Conservation (phyloP, 805 yeast species). For the Spathaspora passalidarum region DNA sequence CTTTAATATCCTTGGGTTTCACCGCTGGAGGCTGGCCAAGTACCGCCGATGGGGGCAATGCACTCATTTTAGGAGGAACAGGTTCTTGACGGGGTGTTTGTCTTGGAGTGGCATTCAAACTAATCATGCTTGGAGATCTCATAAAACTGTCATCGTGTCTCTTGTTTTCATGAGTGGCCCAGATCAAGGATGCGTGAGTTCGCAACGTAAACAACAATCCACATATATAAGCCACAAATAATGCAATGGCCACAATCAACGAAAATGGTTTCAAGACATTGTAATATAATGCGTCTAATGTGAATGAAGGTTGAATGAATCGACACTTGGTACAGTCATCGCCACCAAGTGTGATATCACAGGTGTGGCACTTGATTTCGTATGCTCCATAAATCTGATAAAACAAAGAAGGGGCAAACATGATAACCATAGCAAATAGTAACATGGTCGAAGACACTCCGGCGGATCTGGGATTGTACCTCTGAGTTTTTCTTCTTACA, state of each 20-base stretch:
- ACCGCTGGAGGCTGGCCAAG: not conserved
- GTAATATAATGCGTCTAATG: conserved; percentile 63
- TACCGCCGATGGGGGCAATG: conserved; percentile 15
- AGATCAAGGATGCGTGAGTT: conserved; percentile 94
- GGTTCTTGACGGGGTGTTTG: conserved; percentile 10
- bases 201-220: conserved; percentile 91
- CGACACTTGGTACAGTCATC: conserved; percentile 67
- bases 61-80: conserved; percentile 3
- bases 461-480: conserved; percentile 94
- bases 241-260: conserved; percentile 69
- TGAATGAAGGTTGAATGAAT: conserved; percentile 72
- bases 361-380: conserved; percentile 66
- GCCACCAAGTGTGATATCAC: conserved; percentile 25
- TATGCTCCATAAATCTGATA: conserved; percentile 89
- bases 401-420: conserved; percentile 88
- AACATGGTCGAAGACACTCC: conserved; percentile 97
- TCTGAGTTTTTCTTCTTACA: conserved; percentile 81
- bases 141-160: conserved; percentile 23
- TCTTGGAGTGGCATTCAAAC: conserved; percentile 20
- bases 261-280: conserved; percentile 80
- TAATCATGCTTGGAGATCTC: conserved; percentile 38
- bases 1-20: not conserved
- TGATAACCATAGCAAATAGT: conserved; percentile 82
- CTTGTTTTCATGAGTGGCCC: conserved; percentile 57
- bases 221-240: conserved; percentile 80